Evolutionary conservation across 2,329 filamentous ascomycete species (phyloP), one percentile per base, ranked within the genome.

Genomic region (Nemania bipapillata): DNA sequence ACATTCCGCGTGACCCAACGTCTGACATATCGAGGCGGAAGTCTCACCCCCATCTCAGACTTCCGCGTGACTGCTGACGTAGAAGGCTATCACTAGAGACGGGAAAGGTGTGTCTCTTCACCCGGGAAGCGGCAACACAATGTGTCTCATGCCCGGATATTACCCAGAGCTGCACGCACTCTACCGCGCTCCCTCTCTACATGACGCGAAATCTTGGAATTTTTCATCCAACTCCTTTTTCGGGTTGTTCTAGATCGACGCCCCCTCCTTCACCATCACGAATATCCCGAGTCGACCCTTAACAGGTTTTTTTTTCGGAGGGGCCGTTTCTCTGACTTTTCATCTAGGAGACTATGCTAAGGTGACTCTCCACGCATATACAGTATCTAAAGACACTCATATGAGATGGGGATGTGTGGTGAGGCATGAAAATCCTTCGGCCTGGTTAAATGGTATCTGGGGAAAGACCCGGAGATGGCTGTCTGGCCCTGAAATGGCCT

Each of bases 101-200:
- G 28, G 32, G 57, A 50, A 15, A 40, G 49, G 42, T n/a, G 37
- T 37, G 45, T n/a, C 57, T 62, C 57, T 62, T 58, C 62, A 62
- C 45, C 60, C 65, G 62, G 61, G 50, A 61, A 53, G 56, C 62
- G 63, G 63, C 59, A 61, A 61, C 64, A 32, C 35, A 47, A 61
- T 30, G 22, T 32, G 66, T 69, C 66, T 69, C 63, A 65, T 58
- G 42, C 57, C 63, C 54, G 66, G 63, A 50, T 66, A 65, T 68
- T 68, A 65, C 45, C 62, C 56, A 68, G 57, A 24, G n/a, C 60
- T 52, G 24, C 42, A 49, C 22, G 30, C 56, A 24, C 45, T 35
- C 26, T 52, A 52, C 56, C 56, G 47, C 42, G 9, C 8, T 30
- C 45, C 28, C 50, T 7, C 20, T 56, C 30, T 40, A 40, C 15